phyloP scores from a whole-genome alignment of 1,139 yeast genomes.

The Zygosaccharomyces pseudobailii region DNA sequence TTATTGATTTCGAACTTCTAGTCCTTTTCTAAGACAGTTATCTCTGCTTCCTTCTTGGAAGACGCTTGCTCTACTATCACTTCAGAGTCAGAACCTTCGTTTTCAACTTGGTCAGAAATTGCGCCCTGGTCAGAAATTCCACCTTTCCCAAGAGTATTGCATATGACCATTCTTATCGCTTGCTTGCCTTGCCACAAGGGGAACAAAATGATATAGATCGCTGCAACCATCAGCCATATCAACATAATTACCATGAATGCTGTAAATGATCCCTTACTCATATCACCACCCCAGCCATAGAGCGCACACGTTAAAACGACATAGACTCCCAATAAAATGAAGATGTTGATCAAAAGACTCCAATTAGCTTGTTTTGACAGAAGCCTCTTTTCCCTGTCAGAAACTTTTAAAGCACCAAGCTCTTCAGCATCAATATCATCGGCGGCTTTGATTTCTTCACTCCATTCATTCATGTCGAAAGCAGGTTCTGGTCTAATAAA shows the following conservation, averaged over 20 bases:
- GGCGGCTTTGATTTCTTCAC: conserved; percentile 29
- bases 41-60: background rate
- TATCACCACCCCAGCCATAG: conserved; percentile 35
- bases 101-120: no score
- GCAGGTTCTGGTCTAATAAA: conserved; percentile 32
- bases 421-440: conserved; percentile 39
- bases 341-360: conserved; percentile 26
- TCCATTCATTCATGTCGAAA: conserved; percentile 28
- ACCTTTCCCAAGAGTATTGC: background rate
- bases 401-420: conserved; percentile 25
- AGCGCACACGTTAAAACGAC: conserved; percentile 33
- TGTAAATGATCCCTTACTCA: conserved; percentile 35
- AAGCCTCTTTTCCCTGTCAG: conserved; percentile 23
- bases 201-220: conserved; percentile 35
- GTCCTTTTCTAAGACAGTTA: background rate
- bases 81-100: background rate
- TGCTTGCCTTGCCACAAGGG: conserved; percentile 40
- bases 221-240: conserved; percentile 36
- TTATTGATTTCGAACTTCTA: no score
- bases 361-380: conserved; percentile 30
- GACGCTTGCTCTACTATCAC: background rate
- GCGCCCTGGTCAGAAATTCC: background rate
- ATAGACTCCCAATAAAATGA: conserved; percentile 34
- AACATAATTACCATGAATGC: conserved; percentile 36
- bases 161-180: conserved; percentile 10